phyloP scores from a whole-genome alignment of 2,329 filamentous ascomycete genomes.

The Alternaria brassicae region DNA sequence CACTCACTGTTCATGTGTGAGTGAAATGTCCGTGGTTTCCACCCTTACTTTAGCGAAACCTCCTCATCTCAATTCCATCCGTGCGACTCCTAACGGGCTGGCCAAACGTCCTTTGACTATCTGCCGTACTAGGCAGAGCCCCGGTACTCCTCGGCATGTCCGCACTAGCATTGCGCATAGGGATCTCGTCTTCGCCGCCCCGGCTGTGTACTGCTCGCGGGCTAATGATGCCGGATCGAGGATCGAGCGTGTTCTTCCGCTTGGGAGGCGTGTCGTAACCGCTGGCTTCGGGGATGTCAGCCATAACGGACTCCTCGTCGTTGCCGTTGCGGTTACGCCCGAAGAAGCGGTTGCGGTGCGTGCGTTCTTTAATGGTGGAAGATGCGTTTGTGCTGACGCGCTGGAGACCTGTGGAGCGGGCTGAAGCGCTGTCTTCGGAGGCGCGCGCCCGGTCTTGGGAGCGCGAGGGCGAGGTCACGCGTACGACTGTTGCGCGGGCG shows the following conservation, averaged over 20 bases:
- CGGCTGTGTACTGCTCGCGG: conserved; percentile 33
- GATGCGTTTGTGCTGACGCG: conserved; percentile 47
- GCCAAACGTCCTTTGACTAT: conserved; percentile 31
- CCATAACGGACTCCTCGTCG: conserved; percentile 56
- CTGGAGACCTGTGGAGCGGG: conserved; percentile 41
- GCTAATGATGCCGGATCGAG: conserved; percentile 44
- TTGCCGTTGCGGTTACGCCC: conserved; percentile 52
- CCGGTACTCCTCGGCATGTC: conserved; percentile 29
- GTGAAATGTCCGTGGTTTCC: too few relatives aligned
- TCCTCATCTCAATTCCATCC: conserved; percentile 46
- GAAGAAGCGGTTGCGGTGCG: conserved; percentile 69
- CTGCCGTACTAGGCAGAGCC: conserved; percentile 30
- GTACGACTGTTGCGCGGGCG: conserved; percentile 49
- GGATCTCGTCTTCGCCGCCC: neutral
- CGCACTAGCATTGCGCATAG: neutral
- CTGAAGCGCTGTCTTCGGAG: conserved; percentile 41
- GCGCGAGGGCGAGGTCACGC: conserved; percentile 50
- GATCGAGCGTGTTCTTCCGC: conserved; percentile 44
- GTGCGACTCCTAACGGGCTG: conserved; percentile 36
- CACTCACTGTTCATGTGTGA: too few relatives aligned
- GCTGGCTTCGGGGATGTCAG: conserved; percentile 53
- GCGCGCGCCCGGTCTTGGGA: conserved; percentile 32
- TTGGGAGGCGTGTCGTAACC: conserved; percentile 23
- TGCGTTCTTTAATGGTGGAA: conserved; percentile 43
- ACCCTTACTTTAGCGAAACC: conserved; percentile 34